Evolutionary conservation across 495 filamentous ascomycete genomes (phyloP), one percentile per base, ranked within the genome.

Genomic region (Thozetella sp.): DNA sequence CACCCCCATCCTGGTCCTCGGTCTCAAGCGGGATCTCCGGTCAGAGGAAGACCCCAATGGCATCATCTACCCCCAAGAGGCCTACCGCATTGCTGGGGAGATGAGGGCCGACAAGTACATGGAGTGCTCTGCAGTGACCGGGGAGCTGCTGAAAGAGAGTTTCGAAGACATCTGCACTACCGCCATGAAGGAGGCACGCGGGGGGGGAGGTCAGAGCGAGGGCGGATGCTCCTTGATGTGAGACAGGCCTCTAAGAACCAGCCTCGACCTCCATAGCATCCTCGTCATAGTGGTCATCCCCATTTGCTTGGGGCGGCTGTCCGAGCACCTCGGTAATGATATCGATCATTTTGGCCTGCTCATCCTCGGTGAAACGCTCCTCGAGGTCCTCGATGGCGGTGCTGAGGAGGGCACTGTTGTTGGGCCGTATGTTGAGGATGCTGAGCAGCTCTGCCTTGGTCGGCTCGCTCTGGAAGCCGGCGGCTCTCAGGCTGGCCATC

Each of bases 61-160:
- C 2, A 81, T 88, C 30, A 90, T 92, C 25, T 88, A 89, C 59
- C 90, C 89, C 25, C 85, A 91, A 67, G 88, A 92, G 67, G 88
- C 82, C 1, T 86, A 93, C 63, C 76, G 79, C n/a, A 78, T 91
- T 30, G 90, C 93, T 13, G 90, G 93, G 66, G 89, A 90, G 67
- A 84, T 96, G 75, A 79, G 91, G 51, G 91, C 88, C 70, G 93
- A 97, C 81, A 84, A 86, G 45, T 97, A 97, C 74, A 90, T 92
- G 52, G 93, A 97, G 67, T 97, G 93, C 71, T 95, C 91, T 17
- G 92, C 93, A 27, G 72, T 89, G 23, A 96, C 91, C n/a, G 93
- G 93, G 2, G 92, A 97, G 74, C 74, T 93, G 55, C 73, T 93
- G 56, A 70, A 77, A 58, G 83, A 90, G 70, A 86, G 84, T 0